Evolutionary conservation across 306 rosid genomes (phyloP), one percentile per base, ranked within the genome.

Genomic region (Echinosophora koreensis): DNA sequence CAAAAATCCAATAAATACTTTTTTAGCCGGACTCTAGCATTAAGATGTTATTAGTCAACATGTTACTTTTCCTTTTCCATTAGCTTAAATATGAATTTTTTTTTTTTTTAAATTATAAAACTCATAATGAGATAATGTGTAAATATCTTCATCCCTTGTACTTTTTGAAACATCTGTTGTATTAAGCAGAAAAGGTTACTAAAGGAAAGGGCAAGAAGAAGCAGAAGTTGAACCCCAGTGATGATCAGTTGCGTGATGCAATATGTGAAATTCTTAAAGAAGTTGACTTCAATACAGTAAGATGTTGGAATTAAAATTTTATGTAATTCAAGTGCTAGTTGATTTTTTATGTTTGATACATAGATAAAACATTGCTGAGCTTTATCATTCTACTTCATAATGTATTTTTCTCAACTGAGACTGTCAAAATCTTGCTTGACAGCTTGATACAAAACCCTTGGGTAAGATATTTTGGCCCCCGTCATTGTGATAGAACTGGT

Each of bases 211-310:
- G 86, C 63, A 90, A 84, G 88, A 84, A 84, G 73, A 92, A 87
- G 80, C 88, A 87, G 73, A 87, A 86, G 62, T 49, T 60, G 66
- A 69, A 78, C 84, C 95, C 91, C 72, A 92, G 79, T 65, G 97
- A 95, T 70, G 90, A 84, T 77, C 87, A 88, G 73, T 78, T 95
- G 69, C 90, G 91, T 80, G 84, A 92, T 81, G 92, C 97, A 22
- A 89, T 91, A 42, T 90, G 96, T 81, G 97, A 88, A 86, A 90
- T 91, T 84, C 99, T 95, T 73, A 92, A 92, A 89, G 92, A 88
- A 79, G 99, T 95, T 16, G 97, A 95, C 97, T 95, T 95, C 82
- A 95, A 90, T 81, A 95, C 99, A 74, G 99, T 95, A 88, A 81
- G 91, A 52, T 82, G 55, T 66, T 60, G 60, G 38, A 52, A 66